Base-by-base conservation (phyloP, 306 rosid genomes). In the Urtica urens region DNA sequence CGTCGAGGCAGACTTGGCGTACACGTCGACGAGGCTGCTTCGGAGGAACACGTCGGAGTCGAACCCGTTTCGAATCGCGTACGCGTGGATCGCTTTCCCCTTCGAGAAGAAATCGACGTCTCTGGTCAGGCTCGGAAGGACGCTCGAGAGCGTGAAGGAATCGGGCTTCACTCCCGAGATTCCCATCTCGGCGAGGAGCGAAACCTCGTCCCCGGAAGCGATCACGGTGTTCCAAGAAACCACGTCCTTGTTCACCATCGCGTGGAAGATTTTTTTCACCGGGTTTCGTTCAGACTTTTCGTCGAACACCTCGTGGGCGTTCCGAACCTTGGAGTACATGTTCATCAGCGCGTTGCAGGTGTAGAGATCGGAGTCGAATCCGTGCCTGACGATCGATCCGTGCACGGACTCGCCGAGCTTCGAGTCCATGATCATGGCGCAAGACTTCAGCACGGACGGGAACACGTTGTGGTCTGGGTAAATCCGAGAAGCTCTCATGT, bases 181-280 rank as follows among this genome's bases (percentile, higher is more conserved):
- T 48, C 70, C 80, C 96, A 83, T 78, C 59, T 58, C 78, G 39
- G 77, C 70, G 24, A 81, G 66, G 81, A 72, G 66, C 33, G 30
- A 25, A 55, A 88, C 65, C 19, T 81, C 93, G 35, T 76, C 80
- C 38, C 17, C 28, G 48, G 93, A 83, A 0, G 87, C 69, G 63
- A 83, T 76, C 40, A 88, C 65, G 7, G 96, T 88, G 70, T 81
- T 83, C 96, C 93, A 83, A 3, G 96, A 88, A 78, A 78, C 86
- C 67, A 83, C 51, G 70, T 83, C 88, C 65, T 38, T 65, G 10
- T 62, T 44, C 1, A 77, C 78, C 96, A 88, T 88, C 43, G 22
- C 18, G 25, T 83, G 83, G 40, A 88, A 88, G 38, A 88, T 67
- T 77, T 76, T 88, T 22, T 73, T 55, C 45, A 76, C 86, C 25